Percentiles rank a stretch among this genome's conserved stretches.
Evolutionary conservation across 345 rosid genomes (phyloP).

Genomic region (Anacardium occidentale): DNA sequence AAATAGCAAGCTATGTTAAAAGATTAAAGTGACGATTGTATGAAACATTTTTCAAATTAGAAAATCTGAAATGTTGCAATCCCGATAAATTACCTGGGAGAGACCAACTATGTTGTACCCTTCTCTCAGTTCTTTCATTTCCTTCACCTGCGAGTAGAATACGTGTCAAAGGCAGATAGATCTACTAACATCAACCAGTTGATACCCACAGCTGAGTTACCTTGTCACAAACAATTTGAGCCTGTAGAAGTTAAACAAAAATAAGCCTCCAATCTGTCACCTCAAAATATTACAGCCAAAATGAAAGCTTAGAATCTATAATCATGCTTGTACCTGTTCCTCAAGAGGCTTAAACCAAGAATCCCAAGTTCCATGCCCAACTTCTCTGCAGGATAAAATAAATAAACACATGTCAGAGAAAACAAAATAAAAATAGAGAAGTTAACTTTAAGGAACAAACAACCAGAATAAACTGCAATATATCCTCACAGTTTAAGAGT

Average conservation of each 20-base stretch:
- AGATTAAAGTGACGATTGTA: neutral
- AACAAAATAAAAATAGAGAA: neutral
- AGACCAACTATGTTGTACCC: slow-evolving; percentile 91
- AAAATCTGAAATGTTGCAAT: neutral
- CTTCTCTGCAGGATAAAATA: slow-evolving; percentile 53
- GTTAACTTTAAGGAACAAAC: neutral
- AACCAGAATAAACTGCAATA: neutral
- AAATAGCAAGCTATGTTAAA: too few relatives aligned
- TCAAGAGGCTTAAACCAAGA: slow-evolving; percentile 92
- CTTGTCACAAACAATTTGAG: slow-evolving; percentile 63
- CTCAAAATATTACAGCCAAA: neutral
- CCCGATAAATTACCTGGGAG: slow-evolving; percentile 60
- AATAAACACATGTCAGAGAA: slow-evolving; percentile 7
- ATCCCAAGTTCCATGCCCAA: slow-evolving; percentile 78
- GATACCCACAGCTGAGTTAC: slow-evolving; percentile 32
- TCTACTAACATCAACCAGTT: neutral
- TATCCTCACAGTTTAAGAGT: too few relatives aligned
- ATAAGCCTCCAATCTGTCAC: neutral
- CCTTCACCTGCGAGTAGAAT: slow-evolving; percentile 49
- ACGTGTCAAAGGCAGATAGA: slow-evolving; percentile 17
- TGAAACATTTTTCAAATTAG: neutral
- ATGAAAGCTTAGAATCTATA: neutral
- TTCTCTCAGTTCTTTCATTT: slow-evolving; percentile 67
- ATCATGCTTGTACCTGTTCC: slow-evolving; percentile 48
- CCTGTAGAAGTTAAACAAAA: slow-evolving; percentile 36